Evolutionary conservation across 805 yeast species (phyloP), one percentile per base, ranked within the genome.

Genomic region (Clavispora carvajalis): DNA sequence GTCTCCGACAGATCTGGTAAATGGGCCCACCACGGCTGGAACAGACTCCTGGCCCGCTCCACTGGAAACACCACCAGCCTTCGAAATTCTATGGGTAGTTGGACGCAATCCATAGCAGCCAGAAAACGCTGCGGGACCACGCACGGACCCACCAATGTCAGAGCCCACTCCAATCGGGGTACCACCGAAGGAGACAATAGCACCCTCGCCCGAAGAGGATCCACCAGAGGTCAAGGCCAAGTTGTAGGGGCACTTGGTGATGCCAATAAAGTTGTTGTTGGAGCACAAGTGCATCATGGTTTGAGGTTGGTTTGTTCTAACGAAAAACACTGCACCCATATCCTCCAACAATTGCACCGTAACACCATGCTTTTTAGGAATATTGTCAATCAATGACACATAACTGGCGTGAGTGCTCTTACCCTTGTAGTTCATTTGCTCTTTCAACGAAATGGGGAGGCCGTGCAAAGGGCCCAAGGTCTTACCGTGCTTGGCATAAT

Each of bases 191-290:
- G 75, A 77, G 38, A 79, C 74, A 45, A 77, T 56, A 0, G 84
- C 79, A 47, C 86, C 85, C 57, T 81, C 88, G 45, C 88, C 88
- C 29, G 84, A 82, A 3, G 85, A 77, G 1, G 84, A 77, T n/a
- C 88, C 88, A 47, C 88, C 87, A 2, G 83, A 71, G 15, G 83
- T 74, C 43, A 80, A 64, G 19, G 69, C 60, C 28, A 79, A 65
- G 49, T 82, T 81, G 59, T 65, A 61, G 1, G 85, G 76, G 54
- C 81, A 81, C 54, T 74, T 65, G 5, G 84, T 69, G 47, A 77
- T 65, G 5, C 85, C 86, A 33, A 67, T 71, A 52, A 81, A 68
- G 60, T 77, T 76, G 58, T 80, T 79, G 52, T 68, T 63, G 18
- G 85, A 74, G 56, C 79, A 83, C 54, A 79, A 62, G 50, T 81